These are phyloP conservation scores for Staphylotrichum tortipilum DNA, from an alignment of 495 filamentous ascomycete species.

Conservation along the genomic window DNA sequence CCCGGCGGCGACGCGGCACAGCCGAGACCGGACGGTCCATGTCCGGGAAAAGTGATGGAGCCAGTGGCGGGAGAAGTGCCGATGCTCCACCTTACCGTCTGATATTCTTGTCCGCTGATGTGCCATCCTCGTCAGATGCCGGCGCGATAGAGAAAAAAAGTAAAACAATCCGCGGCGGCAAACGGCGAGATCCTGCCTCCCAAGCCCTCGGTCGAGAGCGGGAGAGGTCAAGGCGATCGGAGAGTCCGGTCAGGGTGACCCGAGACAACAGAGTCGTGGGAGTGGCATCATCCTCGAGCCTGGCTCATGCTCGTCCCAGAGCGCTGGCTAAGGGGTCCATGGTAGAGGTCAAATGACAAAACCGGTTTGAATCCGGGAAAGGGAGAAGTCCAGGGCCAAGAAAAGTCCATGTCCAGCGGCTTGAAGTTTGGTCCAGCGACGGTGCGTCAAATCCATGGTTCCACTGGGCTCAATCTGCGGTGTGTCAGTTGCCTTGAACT, in stretches of 20 bases:
- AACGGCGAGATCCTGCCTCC: not conserved
- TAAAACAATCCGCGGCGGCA: not conserved
- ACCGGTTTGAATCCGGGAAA: not conserved
- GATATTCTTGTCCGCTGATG: not conserved
- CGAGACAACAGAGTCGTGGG: not conserved
- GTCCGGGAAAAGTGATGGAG: not conserved
- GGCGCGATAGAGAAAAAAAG: not conserved
- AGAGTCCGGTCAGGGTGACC: not conserved
- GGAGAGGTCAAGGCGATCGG: not conserved
- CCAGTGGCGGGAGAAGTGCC: not conserved
- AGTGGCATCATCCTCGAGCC: not conserved
- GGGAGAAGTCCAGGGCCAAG: not conserved
- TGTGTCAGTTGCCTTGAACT: conserved; percentile 19
- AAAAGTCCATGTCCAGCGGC: not conserved
- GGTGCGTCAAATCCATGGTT: not conserved
- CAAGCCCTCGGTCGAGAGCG: not conserved
- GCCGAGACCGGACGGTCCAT: not conserved
- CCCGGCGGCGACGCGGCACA: not conserved
- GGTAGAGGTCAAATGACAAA: not conserved
- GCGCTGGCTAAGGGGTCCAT: not conserved
- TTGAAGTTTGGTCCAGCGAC: not conserved
- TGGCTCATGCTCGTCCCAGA: not conserved
- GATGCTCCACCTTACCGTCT: conserved; percentile 6
- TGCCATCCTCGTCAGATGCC: too few species aligned
- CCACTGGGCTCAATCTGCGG: conserved; percentile 9